phyloP scores from a whole-genome alignment of 257 asterid genomes.

The Striga asiatica region DNA sequence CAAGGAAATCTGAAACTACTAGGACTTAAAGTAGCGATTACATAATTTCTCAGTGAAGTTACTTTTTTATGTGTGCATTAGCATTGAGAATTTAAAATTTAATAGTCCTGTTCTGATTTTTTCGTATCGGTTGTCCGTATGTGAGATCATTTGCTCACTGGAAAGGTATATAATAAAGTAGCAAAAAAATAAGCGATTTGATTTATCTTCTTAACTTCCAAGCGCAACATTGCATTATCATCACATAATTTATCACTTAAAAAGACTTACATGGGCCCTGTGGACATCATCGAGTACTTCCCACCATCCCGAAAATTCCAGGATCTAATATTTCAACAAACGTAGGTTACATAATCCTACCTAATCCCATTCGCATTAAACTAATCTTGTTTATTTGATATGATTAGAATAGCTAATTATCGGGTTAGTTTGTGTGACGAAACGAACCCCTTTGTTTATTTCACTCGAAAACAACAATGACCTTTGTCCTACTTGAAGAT shows the following conservation, averaged over 20 bases:
- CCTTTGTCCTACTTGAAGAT: not conserved
- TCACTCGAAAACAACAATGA: no score
- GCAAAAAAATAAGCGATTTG: not conserved
- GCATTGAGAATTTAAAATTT: no score
- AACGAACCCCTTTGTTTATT: no score
- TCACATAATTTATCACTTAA: constrained; percentile 14
- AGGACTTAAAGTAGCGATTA: no score
- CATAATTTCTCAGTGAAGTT: no score
- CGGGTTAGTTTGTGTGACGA: not conserved
- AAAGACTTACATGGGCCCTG: constrained; percentile 16
- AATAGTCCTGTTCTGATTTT: not conserved
- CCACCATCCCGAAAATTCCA: constrained; percentile 22
- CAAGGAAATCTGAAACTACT: no score
- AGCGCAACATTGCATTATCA: constrained; percentile 10
- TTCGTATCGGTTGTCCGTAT: not conserved
- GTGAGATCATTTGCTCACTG: not conserved
- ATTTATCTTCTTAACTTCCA: not conserved
- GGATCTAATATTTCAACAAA: constrained; percentile 8
- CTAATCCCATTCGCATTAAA: no score
- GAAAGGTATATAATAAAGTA: not conserved
- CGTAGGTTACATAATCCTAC: constrained; percentile 1
- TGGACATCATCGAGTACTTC: constrained; percentile 18
- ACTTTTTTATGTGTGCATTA: no score
- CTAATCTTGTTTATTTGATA: no score
- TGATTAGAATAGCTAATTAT: not conserved